These are phyloP conservation scores for Solioccasus polychromus DNA, from an alignment of 768 basidiomycete genomes.

Conservation along the genomic window DNA sequence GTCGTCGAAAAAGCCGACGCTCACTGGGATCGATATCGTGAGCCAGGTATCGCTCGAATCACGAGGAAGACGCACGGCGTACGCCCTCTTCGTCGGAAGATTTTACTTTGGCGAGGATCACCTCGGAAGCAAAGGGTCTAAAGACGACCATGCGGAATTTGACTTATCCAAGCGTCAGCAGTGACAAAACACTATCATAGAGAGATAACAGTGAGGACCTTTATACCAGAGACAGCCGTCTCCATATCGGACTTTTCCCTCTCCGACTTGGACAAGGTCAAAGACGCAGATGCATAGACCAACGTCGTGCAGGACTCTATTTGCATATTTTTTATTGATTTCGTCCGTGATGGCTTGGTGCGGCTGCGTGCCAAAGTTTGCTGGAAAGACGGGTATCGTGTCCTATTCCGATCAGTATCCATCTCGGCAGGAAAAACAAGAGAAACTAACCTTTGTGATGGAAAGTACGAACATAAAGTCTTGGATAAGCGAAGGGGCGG, in stretches of 20 bases:
- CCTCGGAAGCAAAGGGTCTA: slow-evolving; percentile 86
- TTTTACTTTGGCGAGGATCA: slow-evolving; percentile 85
- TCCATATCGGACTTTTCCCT: slow-evolving; percentile 91
- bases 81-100: slow-evolving; percentile 85
- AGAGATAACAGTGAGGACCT: slow-evolving; percentile 42
- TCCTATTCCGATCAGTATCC: slow-evolving; percentile 50
- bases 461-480: slow-evolving; percentile 51
- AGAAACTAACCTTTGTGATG: slow-evolving; percentile 37
- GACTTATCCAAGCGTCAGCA: slow-evolving; percentile 43
- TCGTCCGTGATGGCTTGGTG: slow-evolving; percentile 81
- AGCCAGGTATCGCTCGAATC: background rate
- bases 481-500: too few relatives aligned
- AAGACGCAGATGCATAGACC: slow-evolving; percentile 91
- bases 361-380: slow-evolving; percentile 75
- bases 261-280: slow-evolving; percentile 80
- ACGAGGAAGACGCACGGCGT: slow-evolving; percentile 53
- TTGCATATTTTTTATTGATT: slow-evolving; percentile 95
- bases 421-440: background rate
- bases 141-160: slow-evolving; percentile 90
- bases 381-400: slow-evolving; percentile 84
- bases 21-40: slow-evolving; percentile 46
- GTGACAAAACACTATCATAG: background rate
- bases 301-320: slow-evolving; percentile 84
- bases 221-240: slow-evolving; percentile 96
- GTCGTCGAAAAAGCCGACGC: slow-evolving; percentile 91